Evolutionary conservation across 2,329 filamentous ascomycete genomes (phyloP).

Genomic region (Immersiporthe knoxdaviesiana): DNA sequence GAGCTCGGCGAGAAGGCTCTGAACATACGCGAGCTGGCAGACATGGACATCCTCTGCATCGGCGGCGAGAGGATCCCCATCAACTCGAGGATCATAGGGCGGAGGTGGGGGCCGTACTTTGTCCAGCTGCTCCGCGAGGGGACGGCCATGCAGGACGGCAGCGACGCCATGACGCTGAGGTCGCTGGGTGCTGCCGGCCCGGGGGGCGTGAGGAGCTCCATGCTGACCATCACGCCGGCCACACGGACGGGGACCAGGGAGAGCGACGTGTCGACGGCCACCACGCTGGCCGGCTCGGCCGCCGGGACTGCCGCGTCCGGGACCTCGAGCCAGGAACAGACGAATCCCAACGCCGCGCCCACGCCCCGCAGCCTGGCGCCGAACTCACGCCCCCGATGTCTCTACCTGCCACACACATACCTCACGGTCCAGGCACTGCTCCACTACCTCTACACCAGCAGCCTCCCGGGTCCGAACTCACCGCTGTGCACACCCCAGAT

Average conservation of each 20-base stretch:
- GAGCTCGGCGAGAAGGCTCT: slow-evolving; percentile 84
- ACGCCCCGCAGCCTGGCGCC: slow-evolving; percentile 62
- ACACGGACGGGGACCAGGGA: slow-evolving; percentile 45
- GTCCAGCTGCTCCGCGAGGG: slow-evolving; percentile 87
- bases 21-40: slow-evolving; percentile 79
- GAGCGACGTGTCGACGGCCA: slow-evolving; percentile 45
- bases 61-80: slow-evolving; percentile 90
- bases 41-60: slow-evolving; percentile 96
- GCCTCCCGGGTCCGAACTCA: slow-evolving; percentile 75
- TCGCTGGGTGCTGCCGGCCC: slow-evolving; percentile 54
- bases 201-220: slow-evolving; percentile 73
- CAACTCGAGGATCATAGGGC: slow-evolving; percentile 85
- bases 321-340: slow-evolving; percentile 35
- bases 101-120: slow-evolving; percentile 95
- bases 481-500: slow-evolving; percentile 91
- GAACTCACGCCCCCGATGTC: slow-evolving; percentile 73
- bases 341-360: slow-evolving; percentile 58
- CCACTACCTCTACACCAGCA: slow-evolving; percentile 91
- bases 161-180: slow-evolving; percentile 75
- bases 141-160: slow-evolving; percentile 69
- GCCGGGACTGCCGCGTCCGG: slow-evolving; percentile 50
- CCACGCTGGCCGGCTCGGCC: slow-evolving; percentile 38
- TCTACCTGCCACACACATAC: slow-evolving; percentile 92
- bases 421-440: slow-evolving; percentile 88
- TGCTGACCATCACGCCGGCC: slow-evolving; percentile 73